Evolutionary conservation across 2,329 filamentous ascomycete genomes (phyloP).

Genomic region (Scedosporium aurantiacum): DNA sequence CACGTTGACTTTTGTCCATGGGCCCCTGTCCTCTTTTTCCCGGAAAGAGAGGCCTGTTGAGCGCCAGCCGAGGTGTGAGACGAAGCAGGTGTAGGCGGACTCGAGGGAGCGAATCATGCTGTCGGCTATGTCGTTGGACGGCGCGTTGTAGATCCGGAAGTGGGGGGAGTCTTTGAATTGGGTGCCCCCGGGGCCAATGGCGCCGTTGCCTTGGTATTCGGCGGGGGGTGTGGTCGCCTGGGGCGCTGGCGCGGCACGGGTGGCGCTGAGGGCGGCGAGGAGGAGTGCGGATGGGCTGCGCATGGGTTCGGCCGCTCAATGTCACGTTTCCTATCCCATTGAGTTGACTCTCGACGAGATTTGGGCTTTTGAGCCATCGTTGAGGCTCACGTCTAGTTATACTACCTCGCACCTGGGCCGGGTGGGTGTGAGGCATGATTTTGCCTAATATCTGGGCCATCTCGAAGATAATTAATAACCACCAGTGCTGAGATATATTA

Average conservation of each 20-base stretch:
- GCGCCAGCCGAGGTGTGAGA: conserved; percentile 24
- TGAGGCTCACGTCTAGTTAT: too few relatives aligned
- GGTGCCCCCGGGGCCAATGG: not conserved
- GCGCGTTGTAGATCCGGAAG: conserved; percentile 27
- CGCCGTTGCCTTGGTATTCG: not conserved
- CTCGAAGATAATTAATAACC: too few relatives aligned
- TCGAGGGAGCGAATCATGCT: conserved; percentile 29
- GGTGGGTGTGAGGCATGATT: too few relatives aligned
- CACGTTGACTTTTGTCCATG: conserved; percentile 34
- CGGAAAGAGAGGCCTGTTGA: conserved; percentile 27
- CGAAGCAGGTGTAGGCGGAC: conserved; percentile 31
- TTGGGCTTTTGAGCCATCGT: too few relatives aligned
- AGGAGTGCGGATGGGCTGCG: not conserved
- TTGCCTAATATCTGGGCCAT: too few relatives aligned
- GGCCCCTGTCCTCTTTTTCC: conserved; percentile 21
- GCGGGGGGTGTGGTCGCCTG: not conserved
- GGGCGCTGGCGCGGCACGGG: not conserved
- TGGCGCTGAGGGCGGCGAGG: not conserved
- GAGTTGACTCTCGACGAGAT: too few relatives aligned
- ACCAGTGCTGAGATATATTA: too few relatives aligned
- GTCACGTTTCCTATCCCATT: too few relatives aligned
- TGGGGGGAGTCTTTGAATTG: conserved; percentile 19
- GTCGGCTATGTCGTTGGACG: conserved; percentile 12
- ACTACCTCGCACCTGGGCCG: too few relatives aligned
- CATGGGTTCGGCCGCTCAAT: too few relatives aligned